phyloP scores from a whole-genome alignment of 495 filamentous ascomycete genomes.

The Penicillium cinerascens region DNA sequence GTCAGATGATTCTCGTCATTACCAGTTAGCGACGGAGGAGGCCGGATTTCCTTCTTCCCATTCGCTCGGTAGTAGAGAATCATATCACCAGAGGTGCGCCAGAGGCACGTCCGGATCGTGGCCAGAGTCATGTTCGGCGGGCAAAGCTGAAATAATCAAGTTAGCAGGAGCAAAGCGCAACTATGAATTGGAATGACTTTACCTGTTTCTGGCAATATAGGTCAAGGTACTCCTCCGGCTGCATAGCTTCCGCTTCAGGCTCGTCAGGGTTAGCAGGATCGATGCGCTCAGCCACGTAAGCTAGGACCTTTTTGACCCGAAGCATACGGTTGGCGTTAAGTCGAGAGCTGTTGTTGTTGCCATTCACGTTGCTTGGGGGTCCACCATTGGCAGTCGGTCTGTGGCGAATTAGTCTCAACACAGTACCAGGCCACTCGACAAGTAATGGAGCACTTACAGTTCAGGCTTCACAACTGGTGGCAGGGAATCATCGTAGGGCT shows the following conservation, averaged over 20 bases:
- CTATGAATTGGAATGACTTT: conserved; percentile 26
- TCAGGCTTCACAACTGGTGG: conserved; percentile 66
- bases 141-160: conserved; percentile 45
- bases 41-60: conserved; percentile 57
- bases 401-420: neutral
- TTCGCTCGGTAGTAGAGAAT: conserved; percentile 88
- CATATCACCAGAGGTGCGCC: conserved; percentile 89
- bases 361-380: conserved; percentile 10
- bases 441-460: conserved; percentile 31
- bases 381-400: conserved; percentile 24
- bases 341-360: conserved; percentile 62
- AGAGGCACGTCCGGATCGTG: conserved; percentile 83
- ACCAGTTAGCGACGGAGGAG: conserved; percentile 18
- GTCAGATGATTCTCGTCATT: conserved; percentile 17
- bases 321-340: conserved; percentile 98
- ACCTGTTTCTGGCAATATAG: conserved; percentile 91
- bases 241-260: conserved; percentile 57
- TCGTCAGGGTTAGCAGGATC: conserved; percentile 57
- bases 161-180: conserved; percentile 11
- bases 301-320: conserved; percentile 88
- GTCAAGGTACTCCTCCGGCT: conserved; percentile 89
- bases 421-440: neutral
- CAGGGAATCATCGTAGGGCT: conserved; percentile 75
- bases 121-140: conserved; percentile 81
- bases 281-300: conserved; percentile 88